Percentiles rank a stretch among this genome's conserved stretches.
These are phyloP conservation scores for Fistulinella prunicolor DNA, from an alignment of 768 basidiomycete species.

Conservation along the genomic window DNA sequence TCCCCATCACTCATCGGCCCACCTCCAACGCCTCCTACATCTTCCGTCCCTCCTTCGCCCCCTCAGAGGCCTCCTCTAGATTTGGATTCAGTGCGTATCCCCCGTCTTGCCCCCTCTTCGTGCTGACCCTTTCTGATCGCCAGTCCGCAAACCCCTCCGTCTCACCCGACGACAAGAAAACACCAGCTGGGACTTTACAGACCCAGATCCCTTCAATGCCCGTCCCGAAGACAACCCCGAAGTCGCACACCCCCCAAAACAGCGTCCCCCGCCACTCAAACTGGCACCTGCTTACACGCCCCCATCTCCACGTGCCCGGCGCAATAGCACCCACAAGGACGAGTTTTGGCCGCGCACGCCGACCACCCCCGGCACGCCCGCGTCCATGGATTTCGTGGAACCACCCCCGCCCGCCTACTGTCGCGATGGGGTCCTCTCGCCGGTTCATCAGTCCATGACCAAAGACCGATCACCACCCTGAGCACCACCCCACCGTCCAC, in stretches of 20 bases:
- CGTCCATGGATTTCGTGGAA: conserved; percentile 16
- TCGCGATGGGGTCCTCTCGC: conserved; percentile 10
- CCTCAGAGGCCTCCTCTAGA: conserved; percentile 27
- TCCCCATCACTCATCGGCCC: conserved; percentile 6
- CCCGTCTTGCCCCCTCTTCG: neutral
- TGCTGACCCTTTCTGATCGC: neutral
- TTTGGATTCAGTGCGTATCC: conserved; percentile 26
- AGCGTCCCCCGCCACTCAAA: conserved; percentile 15
- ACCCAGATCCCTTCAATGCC: conserved; percentile 20
- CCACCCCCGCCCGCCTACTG: conserved; percentile 29
- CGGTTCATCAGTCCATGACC: neutral
- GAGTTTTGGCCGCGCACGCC: conserved; percentile 17
- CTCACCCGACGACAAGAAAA: conserved; percentile 18
- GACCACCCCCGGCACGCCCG: conserved; percentile 7
- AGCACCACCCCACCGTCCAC: neutral
- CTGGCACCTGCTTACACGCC: neutral
- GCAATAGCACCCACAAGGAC: conserved; percentile 22
- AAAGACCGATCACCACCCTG: conserved; percentile 1
- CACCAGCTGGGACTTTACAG: conserved; percentile 32
- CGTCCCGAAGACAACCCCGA: conserved; percentile 1
- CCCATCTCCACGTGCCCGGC: conserved; percentile 5
- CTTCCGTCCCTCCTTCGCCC: conserved; percentile 21
- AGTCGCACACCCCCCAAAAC: conserved; percentile 1
- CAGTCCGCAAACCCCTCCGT: conserved; percentile 27
- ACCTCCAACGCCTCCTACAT: conserved; percentile 8